Evolutionary conservation across 208 protist species (phyloP), one percentile per base, ranked within the genome.

Genomic region (Crithidia bombi): DNA sequence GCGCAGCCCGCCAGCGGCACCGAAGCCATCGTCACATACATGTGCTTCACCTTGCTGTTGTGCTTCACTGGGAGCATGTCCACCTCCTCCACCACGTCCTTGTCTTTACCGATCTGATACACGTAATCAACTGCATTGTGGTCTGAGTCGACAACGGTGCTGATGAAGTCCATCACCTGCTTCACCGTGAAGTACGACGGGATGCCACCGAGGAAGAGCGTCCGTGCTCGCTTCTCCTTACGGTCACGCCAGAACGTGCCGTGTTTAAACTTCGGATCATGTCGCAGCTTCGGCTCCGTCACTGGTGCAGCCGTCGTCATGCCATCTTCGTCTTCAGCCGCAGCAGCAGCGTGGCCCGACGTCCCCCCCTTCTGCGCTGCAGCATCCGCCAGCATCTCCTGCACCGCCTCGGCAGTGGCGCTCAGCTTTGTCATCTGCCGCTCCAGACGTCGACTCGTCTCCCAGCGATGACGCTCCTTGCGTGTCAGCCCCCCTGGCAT

Each of bases 181-280:
- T 79, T 46, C 36, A 73, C 66, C 2, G 75, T 86, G 65, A 82
- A 94, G n/a, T 58, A 46, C 17, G 59, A 33, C 2, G 89, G 92
- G n/a, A 95, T 51, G 39, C 89, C 87, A 23, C 92, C 89, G n/a
- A 94, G 73, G 67, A 96, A 96, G 10, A 95, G 71, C 23, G 92
- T 94, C 23, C 89, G 81, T 43, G 80, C 86, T 2, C 83, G 81
- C 36, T 77, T 73, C 57, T 95, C 87, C 77, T 95, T 96, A 15
- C 89, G 89, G 9, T 74, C 77, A 4, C 85, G 71, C 90, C 89
- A 96, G 64, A 94, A 96, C 0, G 86, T 96, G n/a, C 89, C 92
- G 30, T 89, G 83, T 33, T 47, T 87, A 59, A 92, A 96, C 61
- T 80, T 83, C 38, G 92, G 92, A 71, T 96, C 87, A 68, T 95